These are phyloP conservation scores for Neocallimastix lanati DNA, from an alignment of 192 early-diverging fungal genomes.

Conservation along the genomic window DNA sequence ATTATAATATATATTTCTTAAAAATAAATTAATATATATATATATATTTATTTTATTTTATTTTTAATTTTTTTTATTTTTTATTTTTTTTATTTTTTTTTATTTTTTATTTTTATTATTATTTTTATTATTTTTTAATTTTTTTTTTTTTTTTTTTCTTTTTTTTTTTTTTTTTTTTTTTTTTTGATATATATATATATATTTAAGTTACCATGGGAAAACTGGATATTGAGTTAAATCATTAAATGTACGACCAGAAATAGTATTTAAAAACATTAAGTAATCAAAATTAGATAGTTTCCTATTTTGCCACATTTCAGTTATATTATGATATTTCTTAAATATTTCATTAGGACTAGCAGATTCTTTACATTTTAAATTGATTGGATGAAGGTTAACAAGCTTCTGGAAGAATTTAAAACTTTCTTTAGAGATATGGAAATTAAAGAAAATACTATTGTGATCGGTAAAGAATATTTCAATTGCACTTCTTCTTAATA, in stretches of 20 bases:
- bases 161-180: too few species aligned
- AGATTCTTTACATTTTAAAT: slow-evolving; percentile 7
- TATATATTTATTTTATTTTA: too few species aligned
- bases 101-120: too few species aligned
- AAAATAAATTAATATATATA: too few species aligned
- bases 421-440: slow-evolving; percentile 28
- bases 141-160: slow-evolving; percentile 30
- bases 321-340: slow-evolving; percentile 43
- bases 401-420: slow-evolving; percentile 46
- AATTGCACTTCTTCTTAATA: slow-evolving; percentile 17
- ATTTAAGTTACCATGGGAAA: slow-evolving; percentile 75
- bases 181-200: too few species aligned
- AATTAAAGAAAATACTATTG: slow-evolving; percentile 52
- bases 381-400: slow-evolving; percentile 14
- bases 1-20: too few species aligned
- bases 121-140: too few species aligned
- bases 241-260: slow-evolving; percentile 38
- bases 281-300: slow-evolving; percentile 95
- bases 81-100: too few species aligned
- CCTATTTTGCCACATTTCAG: slow-evolving; percentile 60
- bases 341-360: slow-evolving; percentile 29
- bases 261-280: slow-evolving; percentile 81
- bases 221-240: slow-evolving; percentile 94
- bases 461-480: slow-evolving; percentile 67
- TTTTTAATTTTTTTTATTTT: too few species aligned